A percentile compares a stretch with the other conserved stretches of the same genome.
phyloP scores from a whole-genome alignment of 1,284 basidiomycete species.

The Naganishia sp. region DNA sequence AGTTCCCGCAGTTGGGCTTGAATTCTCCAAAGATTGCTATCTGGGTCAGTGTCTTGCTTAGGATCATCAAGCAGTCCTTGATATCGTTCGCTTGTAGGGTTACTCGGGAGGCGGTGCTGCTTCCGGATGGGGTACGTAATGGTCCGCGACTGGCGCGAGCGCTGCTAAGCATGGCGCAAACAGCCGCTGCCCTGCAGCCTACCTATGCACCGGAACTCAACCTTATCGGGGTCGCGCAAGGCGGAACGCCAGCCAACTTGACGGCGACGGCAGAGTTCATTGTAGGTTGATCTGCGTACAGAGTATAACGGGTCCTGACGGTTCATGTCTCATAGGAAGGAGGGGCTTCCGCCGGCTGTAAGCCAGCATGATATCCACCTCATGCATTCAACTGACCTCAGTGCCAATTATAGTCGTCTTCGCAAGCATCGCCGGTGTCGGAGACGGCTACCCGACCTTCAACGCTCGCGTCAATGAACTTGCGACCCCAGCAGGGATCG shows the following conservation, averaged over 20 bases:
- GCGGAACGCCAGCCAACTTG: slow-evolving; percentile 17
- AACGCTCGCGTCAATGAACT: slow-evolving; percentile 10
- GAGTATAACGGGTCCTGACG: neutral
- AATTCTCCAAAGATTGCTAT: slow-evolving; percentile 20
- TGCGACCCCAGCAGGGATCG: slow-evolving; percentile 4
- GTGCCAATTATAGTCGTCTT: slow-evolving; percentile 1
- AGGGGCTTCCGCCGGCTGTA: slow-evolving; percentile 14
- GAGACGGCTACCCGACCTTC: slow-evolving; percentile 10
- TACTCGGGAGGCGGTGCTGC: slow-evolving; percentile 26
- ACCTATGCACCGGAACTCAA: slow-evolving; percentile 23
- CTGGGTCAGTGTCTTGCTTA: slow-evolving; percentile 8
- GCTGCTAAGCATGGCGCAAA: neutral
- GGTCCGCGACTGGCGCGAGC: no score
- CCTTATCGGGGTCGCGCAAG: slow-evolving; percentile 16
- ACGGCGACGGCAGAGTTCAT: slow-evolving; percentile 21
- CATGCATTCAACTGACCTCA: neutral
- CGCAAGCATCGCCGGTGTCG: slow-evolving; percentile 19
- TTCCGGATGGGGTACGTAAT: slow-evolving; percentile 22
- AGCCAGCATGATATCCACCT: neutral
- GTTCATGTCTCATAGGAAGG: neutral
- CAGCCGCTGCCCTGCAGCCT: slow-evolving; percentile 23
- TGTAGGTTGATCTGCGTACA: neutral
- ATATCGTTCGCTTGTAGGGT: neutral
- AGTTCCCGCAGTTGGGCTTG: slow-evolving; percentile 15
- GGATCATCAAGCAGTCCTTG: neutral